Percentiles rank a stretch among this genome's conserved stretches.
These are phyloP conservation scores for Phaffia australis DNA, from an alignment of 768 basidiomycete genomes.

Conservation along the genomic window DNA sequence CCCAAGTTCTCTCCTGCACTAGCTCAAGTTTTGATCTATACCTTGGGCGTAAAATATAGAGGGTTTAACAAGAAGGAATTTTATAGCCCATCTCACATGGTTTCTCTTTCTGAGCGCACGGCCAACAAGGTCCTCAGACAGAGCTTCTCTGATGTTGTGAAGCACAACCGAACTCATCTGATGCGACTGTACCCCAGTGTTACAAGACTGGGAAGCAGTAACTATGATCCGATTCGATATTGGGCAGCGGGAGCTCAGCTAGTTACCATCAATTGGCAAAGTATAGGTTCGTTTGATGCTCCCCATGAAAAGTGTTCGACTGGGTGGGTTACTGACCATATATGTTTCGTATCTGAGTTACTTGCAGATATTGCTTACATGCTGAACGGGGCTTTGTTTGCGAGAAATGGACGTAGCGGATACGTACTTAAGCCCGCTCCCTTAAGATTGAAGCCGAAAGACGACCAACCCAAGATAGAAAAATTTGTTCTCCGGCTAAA, in stretches of 20 bases:
- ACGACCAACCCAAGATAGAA: slow-evolving; percentile 47
- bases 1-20: slow-evolving; percentile 51
- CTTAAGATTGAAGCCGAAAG: slow-evolving; percentile 56
- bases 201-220: slow-evolving; percentile 64
- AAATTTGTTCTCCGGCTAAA: slow-evolving; percentile 56
- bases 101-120: slow-evolving; percentile 78
- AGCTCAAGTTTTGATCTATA: slow-evolving; percentile 72
- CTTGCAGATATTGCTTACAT: slow-evolving; percentile 67
- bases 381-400: slow-evolving; percentile 95
- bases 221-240: slow-evolving; percentile 76
- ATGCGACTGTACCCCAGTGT: slow-evolving; percentile 81
- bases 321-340: neutral
- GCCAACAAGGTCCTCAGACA: slow-evolving; percentile 62
- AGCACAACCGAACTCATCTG: slow-evolving; percentile 73
- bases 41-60: slow-evolving; percentile 86
- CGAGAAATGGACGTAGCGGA: slow-evolving; percentile 72
- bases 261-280: slow-evolving; percentile 96
- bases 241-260: slow-evolving; percentile 85
- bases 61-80: slow-evolving; percentile 75
- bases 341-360: neutral
- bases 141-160: slow-evolving; percentile 53
- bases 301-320: neutral
- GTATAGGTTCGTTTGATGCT: slow-evolving; percentile 50
- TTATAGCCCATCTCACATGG: slow-evolving; percentile 80
- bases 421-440: slow-evolving; percentile 81